These are phyloP conservation scores for Gynochthodes officinalis DNA, from an alignment of 257 asterid genomes.

Conservation along the genomic window DNA sequence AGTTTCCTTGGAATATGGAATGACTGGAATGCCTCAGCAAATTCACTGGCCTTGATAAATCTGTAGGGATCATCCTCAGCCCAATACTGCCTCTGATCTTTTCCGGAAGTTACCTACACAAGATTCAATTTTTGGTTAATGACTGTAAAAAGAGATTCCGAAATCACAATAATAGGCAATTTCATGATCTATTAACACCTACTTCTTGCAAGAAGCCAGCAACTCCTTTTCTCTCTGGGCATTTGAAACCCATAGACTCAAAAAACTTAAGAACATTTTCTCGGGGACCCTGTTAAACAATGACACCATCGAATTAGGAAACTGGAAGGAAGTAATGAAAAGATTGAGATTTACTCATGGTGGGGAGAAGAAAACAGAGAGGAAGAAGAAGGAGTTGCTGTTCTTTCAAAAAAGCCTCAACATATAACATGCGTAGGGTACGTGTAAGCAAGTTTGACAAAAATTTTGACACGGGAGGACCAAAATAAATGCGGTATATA, in stretches of 20 bases:
- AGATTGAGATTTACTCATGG: too few species aligned
- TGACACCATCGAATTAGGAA: constrained; percentile 26
- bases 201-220: constrained; percentile 46
- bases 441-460: too few species aligned
- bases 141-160: background rate
- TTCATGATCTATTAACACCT: background rate
- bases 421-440: too few species aligned
- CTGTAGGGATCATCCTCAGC: constrained; percentile 25
- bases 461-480: too few species aligned
- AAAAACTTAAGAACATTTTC: constrained; percentile 29
- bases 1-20: constrained; percentile 35
- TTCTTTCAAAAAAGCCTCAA: too few species aligned
- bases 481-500: too few species aligned
- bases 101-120: constrained; percentile 31
- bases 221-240: constrained; percentile 38
- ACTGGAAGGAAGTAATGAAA: too few species aligned
- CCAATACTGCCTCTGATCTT: constrained; percentile 35
- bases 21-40: constrained; percentile 26
- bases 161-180: background rate
- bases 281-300: constrained; percentile 36
- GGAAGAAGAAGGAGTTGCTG: too few species aligned
- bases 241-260: constrained; percentile 35
- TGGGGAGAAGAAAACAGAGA: too few species aligned
- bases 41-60: constrained; percentile 20
- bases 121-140: background rate